A percentile compares a stretch with the other conserved stretches of the same genome.
Evolutionary conservation across 2,329 filamentous ascomycete species (phyloP).

Genomic region (Curvularia verruculosa): DNA sequence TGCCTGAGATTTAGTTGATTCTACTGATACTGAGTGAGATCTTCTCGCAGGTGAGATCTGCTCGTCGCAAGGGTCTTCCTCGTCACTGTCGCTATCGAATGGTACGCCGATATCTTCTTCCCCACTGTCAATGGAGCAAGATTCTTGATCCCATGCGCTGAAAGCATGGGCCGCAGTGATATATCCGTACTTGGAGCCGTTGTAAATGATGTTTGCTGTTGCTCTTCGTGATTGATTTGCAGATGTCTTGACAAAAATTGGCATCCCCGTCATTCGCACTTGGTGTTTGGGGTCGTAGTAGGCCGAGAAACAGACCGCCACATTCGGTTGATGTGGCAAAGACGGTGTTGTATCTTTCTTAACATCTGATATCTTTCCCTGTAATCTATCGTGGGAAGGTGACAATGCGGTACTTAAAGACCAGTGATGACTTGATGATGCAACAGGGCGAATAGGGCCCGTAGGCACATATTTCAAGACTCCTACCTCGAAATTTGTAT

Average conservation of each 20-base stretch:
- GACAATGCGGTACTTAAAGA: background rate
- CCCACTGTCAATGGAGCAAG: background rate
- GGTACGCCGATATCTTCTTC: background rate
- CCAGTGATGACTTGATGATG: background rate
- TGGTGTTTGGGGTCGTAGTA: background rate
- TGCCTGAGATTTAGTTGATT: background rate
- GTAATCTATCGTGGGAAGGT: background rate
- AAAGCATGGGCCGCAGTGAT: background rate
- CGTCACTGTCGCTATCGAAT: background rate
- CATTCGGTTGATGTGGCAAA: background rate
- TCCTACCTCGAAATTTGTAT: background rate
- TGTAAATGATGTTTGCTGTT: background rate
- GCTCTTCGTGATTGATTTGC: background rate
- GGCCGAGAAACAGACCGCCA: background rate
- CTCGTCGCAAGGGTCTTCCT: background rate
- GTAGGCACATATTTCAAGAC: background rate
- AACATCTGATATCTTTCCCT: background rate
- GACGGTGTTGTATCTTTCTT: background rate
- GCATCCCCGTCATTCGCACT: background rate
- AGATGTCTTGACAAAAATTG: background rate
- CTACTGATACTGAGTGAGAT: background rate
- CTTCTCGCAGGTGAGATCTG: background rate
- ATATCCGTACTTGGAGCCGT: background rate
- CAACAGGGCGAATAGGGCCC: background rate
- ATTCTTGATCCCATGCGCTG: background rate